Base-by-base conservation (phyloP, 345 rosid species). In the Crucihimalaya himalaica region DNA sequence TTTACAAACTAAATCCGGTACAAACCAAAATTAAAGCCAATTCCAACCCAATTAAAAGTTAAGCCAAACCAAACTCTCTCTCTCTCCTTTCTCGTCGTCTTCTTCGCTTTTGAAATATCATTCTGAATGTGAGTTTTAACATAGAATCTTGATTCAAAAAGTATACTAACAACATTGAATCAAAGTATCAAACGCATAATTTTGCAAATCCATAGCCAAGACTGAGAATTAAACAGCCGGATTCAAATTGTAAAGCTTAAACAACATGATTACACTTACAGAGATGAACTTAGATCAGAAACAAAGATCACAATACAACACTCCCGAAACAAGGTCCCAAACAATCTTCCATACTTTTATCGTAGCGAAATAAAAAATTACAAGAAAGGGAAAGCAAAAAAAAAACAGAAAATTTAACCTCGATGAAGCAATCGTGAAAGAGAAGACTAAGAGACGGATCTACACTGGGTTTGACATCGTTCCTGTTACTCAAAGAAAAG, bases 341-440 rank as follows among this genome's bases (percentile, higher is more conserved):
- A 58, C 56, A 16, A 61, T 66, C 37, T 5, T 68, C 39, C 34
- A 34, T 18, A 32, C 25, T 63, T 72, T 2, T 20, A 11, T 18
- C 68, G 32, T 25, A 19, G 34, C 15, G 23, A 51, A 6, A 47
- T 16, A 52, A 19, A 43, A 27, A 53, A 6, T 4, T 16, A 37
- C 53, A 28, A 61, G 15, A 57, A 37, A 50, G 34, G 9, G 54
- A 70, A 72, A 43, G 27, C 52, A 25, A 21, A 5, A 4, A 21
- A 5, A 4, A 55, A 27, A 4, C 68, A 63, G 19, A 20, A 50
- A 2, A 65, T 16, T 43, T 32, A 58, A 87, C 95, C 91, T 84
- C 80, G 69, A 87, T 52, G 72, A 87, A 86, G 82, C 93, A 89
- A 64, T 90, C 96, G 53, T 88, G 96, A 67, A 90, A 90, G 16